Evolutionary conservation across 192 early-diverging fungal species (phyloP).

Genomic region (Linnemannia schmuckeri): DNA sequence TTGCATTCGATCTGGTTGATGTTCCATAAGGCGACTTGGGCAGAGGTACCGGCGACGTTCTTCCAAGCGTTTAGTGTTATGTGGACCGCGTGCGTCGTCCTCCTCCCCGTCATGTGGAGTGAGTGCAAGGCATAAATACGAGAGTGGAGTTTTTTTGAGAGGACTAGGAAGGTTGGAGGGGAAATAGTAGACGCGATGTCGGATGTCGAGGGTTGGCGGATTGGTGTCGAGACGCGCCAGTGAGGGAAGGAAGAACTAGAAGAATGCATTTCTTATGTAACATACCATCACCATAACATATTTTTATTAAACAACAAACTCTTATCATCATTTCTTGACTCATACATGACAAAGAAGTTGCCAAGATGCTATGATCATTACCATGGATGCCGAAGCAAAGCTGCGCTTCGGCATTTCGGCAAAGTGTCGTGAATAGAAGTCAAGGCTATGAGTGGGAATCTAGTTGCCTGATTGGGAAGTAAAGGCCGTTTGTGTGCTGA

Average conservation of each 20-base stretch:
- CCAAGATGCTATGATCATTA: background rate
- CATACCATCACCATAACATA: background rate
- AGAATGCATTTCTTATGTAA: background rate
- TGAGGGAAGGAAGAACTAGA: background rate
- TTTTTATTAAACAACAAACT: background rate
- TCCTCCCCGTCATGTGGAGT: slow-evolving; percentile 65
- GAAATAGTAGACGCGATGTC: too few relatives aligned
- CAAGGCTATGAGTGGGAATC: background rate
- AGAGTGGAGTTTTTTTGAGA: background rate
- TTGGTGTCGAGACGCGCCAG: background rate
- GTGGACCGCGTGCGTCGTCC: slow-evolving; percentile 59
- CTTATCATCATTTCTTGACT: background rate
- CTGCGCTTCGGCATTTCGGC: background rate
- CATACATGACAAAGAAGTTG: background rate
- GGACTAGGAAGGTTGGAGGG: background rate
- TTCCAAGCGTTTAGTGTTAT: slow-evolving; percentile 61
- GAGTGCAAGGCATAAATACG: slow-evolving; percentile 57
- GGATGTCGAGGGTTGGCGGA: too few relatives aligned
- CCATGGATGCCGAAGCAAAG: background rate
- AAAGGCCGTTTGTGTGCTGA: background rate
- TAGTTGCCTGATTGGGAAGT: background rate
- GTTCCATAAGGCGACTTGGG: slow-evolving; percentile 64
- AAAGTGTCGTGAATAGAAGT: background rate
- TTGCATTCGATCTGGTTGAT: slow-evolving; percentile 71
- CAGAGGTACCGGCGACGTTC: slow-evolving; percentile 60